Evolutionary conservation across 148 eudicot genomes (phyloP).

Genomic region (Beta vulgaris): DNA sequence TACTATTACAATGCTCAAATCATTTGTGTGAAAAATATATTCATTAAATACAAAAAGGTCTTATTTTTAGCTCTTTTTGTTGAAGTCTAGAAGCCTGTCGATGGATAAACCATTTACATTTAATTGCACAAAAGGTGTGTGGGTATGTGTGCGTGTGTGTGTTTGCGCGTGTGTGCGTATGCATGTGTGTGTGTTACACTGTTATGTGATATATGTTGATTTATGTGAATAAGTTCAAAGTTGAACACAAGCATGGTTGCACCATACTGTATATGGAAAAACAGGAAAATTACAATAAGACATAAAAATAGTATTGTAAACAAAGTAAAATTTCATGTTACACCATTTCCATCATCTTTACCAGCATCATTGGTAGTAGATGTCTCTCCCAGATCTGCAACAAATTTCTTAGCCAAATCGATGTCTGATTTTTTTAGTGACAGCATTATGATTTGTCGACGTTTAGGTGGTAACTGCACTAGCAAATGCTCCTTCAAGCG

Average conservation of each 20-base stretch:
- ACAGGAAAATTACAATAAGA: not conserved
- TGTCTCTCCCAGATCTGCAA: slow-evolving; percentile 34
- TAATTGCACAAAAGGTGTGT: not conserved
- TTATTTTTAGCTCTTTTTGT: not conserved
- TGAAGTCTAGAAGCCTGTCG: not conserved
- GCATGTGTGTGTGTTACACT: too few relatives aligned
- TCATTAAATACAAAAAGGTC: not conserved
- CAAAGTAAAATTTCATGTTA: slow-evolving; percentile 8
- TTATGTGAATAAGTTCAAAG: too few relatives aligned
- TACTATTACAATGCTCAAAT: not conserved
- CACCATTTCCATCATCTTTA: slow-evolving; percentile 52
- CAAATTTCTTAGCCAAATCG: slow-evolving; percentile 44
- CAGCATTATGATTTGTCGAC: slow-evolving; percentile 78
- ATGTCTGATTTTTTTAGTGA: slow-evolving; percentile 69
- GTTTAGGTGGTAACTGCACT: slow-evolving; percentile 82
- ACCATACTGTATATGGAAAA: not conserved
- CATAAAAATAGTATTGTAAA: slow-evolving; percentile 3
- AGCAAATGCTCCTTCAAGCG: slow-evolving; percentile 92
- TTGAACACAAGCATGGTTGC: not conserved
- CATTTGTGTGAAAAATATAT: not conserved
- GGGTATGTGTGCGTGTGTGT: too few relatives aligned
- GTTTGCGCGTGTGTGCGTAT: too few relatives aligned
- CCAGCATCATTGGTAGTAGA: slow-evolving; percentile 23
- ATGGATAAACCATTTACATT: not conserved
- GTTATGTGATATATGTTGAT: too few relatives aligned